Evolutionary conservation across 2,329 filamentous ascomycete species (phyloP).

Genomic region (Aspergillus eucalypticola): DNA sequence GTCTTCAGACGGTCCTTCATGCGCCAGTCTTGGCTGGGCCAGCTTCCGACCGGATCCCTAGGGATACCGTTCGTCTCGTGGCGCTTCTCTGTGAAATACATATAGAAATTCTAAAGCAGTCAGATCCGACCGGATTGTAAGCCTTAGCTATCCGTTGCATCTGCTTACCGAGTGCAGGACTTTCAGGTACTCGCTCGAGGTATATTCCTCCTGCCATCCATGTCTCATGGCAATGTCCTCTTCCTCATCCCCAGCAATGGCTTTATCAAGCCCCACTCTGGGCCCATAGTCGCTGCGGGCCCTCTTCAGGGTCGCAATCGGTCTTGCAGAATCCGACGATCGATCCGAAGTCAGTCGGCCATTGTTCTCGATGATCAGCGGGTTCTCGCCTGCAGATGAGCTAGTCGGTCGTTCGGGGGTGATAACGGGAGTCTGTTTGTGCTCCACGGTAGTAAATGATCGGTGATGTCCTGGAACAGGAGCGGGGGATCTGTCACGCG

Average conservation of each 20-base stretch:
- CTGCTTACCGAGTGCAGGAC: constrained; percentile 72
- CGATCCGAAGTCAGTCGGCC: constrained; percentile 32
- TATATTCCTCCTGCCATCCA: constrained; percentile 90
- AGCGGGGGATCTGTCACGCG: constrained; percentile 36
- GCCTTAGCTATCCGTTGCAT: not conserved
- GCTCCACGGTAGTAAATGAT: constrained; percentile 38
- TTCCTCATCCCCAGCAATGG: constrained; percentile 45
- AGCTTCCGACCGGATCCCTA: constrained; percentile 57
- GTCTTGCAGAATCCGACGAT: constrained; percentile 34
- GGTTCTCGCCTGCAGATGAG: constrained; percentile 35
- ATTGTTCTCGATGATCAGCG: constrained; percentile 23
- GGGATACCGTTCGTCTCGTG: constrained; percentile 93
- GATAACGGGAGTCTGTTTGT: constrained; percentile 25
- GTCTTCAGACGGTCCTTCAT: constrained; percentile 97
- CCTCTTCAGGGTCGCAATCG: constrained; percentile 46
- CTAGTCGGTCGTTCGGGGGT: constrained; percentile 31
- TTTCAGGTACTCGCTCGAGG: constrained; percentile 84
- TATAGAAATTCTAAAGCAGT: constrained; percentile 83
- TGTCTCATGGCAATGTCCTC: constrained; percentile 67
- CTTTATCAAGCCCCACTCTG: constrained; percentile 34
- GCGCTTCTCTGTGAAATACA: constrained; percentile 98
- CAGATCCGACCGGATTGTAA: constrained; percentile 6
- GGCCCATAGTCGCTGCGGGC: constrained; percentile 58
- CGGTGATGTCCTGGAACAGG: constrained; percentile 34
- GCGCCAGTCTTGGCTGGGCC: constrained; percentile 84